Conservation (phyloP, 2,329 filamentous ascomycete genomes). For the Thelonectria discophora region DNA sequence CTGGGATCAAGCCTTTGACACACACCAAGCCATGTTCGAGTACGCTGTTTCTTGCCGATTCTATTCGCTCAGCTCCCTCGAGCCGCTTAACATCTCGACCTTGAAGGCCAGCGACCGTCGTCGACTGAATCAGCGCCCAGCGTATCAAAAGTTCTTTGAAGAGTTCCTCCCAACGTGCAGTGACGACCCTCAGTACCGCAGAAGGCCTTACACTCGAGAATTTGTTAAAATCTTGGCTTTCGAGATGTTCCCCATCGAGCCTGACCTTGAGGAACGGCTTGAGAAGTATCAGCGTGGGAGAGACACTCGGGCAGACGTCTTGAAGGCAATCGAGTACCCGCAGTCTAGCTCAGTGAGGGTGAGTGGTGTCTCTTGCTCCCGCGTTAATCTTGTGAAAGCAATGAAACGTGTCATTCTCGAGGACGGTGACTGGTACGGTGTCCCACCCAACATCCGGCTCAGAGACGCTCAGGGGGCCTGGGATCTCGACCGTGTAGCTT, state of each 20-base stretch:
- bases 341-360: no score
- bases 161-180: conserved; percentile 68
- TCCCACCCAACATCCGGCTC: conserved; percentile 41
- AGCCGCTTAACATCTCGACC: conserved; percentile 38
- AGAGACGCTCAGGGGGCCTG: conserved; percentile 54
- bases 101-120: conserved; percentile 65
- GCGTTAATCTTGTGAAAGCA: conserved; percentile 50
- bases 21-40: conserved; percentile 65
- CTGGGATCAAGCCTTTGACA: conserved; percentile 66
- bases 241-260: conserved; percentile 55
- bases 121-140: conserved; percentile 62
- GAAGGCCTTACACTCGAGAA: conserved; percentile 48
- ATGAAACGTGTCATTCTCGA: conserved; percentile 62
- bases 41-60: conserved; percentile 68
- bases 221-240: conserved; percentile 64
- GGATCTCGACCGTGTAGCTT: conserved; percentile 50
- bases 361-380: no score
- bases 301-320: conserved; percentile 51
- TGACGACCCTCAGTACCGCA: conserved; percentile 48
- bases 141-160: conserved; percentile 69
- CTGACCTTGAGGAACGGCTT: conserved; percentile 56
- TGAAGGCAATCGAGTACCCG: no score
- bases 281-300: conserved; percentile 52
- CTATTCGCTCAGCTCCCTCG: conserved; percentile 53
- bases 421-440: conserved; percentile 51